Percentiles rank a stretch among this genome's conserved stretches.
phyloP scores from a whole-genome alignment of 1,284 basidiomycete genomes.

The Pseudozyma sp. region DNA sequence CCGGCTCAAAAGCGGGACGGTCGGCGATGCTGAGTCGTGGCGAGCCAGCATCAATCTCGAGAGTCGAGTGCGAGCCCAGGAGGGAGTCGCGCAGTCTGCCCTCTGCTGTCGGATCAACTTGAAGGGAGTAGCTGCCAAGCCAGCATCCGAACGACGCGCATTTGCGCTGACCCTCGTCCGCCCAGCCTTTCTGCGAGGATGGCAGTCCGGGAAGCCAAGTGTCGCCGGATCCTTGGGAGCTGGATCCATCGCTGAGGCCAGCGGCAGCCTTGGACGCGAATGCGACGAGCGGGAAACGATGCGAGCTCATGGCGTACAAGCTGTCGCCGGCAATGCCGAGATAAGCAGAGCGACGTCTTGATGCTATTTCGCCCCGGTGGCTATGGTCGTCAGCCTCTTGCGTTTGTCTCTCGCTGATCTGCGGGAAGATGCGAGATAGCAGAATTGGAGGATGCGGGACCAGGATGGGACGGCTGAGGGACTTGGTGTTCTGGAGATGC shows the following conservation, averaged over 20 bases:
- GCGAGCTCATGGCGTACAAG: slow-evolving; percentile 60
- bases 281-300: slow-evolving; percentile 56
- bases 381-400: neutral
- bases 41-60: slow-evolving; percentile 41
- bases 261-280: slow-evolving; percentile 45
- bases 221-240: slow-evolving; percentile 10
- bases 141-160: slow-evolving; percentile 59
- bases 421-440: slow-evolving; percentile 47
- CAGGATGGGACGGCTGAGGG: slow-evolving; percentile 50
- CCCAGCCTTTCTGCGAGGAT: slow-evolving; percentile 40
- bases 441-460: slow-evolving; percentile 53
- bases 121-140: slow-evolving; percentile 55
- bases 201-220: slow-evolving; percentile 28
- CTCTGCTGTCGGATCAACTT: slow-evolving; percentile 43
- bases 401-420: slow-evolving; percentile 35
- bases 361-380: neutral
- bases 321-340: slow-evolving; percentile 60
- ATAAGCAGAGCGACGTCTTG: slow-evolving; percentile 45
- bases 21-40: slow-evolving; percentile 39
- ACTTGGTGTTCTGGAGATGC: slow-evolving; percentile 49
- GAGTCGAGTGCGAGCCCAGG: slow-evolving; percentile 27
- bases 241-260: slow-evolving; percentile 26
- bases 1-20: slow-evolving; percentile 23
- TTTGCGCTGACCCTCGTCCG: slow-evolving; percentile 36
- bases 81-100: slow-evolving; percentile 37